Evolutionary conservation across 805 yeast genomes (phyloP), one percentile per base, ranked within the genome.

Genomic region (Teunomyces atbi): DNA sequence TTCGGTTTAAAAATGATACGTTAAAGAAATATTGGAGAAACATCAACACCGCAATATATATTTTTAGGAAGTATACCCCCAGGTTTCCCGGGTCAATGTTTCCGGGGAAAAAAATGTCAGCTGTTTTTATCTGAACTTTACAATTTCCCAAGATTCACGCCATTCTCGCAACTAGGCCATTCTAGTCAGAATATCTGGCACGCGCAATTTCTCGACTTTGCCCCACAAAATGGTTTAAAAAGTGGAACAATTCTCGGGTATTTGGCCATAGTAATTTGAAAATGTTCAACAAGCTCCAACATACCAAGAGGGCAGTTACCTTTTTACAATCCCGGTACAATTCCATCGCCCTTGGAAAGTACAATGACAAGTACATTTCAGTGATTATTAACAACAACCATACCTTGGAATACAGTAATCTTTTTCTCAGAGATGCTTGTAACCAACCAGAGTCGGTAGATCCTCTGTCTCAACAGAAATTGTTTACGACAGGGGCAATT

Each of bases 391-490:
- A 52, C 26, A 46, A 52, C 16, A 49, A 53, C 6, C 50, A 55
- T 18, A 52, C 61, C 8, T 68, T 74, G 23, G 61, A 69, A 23
- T 78, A 68, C 60, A 75, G 68, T 53, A 79, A 77, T 42, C 63
- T 77, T 1, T 84, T 86, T 53, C 67, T 87, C 15, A 73, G 92
- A 56, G 95, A 86, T 56, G 73, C 89, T 0, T 82, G 89, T 40
- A 57, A 61, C 3, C 65, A 78, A 11, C 51, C 65, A 0, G 48
- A 55, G 8, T 79, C 86, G 0, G 70, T 83, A 4, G 87, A 86
- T 51, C 65, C 70, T 3, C 57, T 62, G 20, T 75, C 87, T 0
- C 74, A 76, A 15, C 91, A 86, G 57, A 86, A 84, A 58, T 57
- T 74, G 23, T 82, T 84, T 62, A 76, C 85, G n/a, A 83, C 90